These are phyloP conservation scores for Physcomitrellopsis africana DNA, from an alignment of 225 moss, liverwort and hornwort genomes.

Conservation along the genomic window DNA sequence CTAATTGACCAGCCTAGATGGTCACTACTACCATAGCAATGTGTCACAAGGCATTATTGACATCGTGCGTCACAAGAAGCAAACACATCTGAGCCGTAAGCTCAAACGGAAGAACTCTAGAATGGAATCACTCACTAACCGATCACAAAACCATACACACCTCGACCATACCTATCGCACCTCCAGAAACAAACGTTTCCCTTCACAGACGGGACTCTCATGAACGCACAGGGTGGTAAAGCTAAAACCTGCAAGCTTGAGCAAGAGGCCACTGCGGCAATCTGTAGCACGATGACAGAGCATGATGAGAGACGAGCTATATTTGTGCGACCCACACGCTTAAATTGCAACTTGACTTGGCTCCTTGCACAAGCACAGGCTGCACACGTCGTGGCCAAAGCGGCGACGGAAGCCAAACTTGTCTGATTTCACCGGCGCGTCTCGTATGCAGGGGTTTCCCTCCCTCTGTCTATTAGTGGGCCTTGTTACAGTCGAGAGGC, in stretches of 20 bases:
- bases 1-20: background rate
- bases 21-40: background rate
- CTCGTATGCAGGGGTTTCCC: too few relatives aligned
- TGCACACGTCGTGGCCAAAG: background rate
- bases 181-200: too few relatives aligned
- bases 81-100: background rate
- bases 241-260: background rate
- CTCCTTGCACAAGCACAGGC: background rate
- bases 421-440: too few relatives aligned
- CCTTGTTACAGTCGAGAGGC: too few relatives aligned
- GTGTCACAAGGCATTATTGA: background rate
- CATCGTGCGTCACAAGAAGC: background rate
- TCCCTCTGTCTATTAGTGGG: too few relatives aligned
- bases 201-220: background rate
- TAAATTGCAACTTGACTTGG: slow-evolving; percentile 6
- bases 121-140: background rate
- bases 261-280: background rate
- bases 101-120: too few relatives aligned
- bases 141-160: background rate
- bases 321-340: slow-evolving; percentile 6
- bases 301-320: background rate
- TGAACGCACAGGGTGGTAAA: background rate
- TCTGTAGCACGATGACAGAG: slow-evolving; percentile 1
- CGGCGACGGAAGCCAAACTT: background rate
- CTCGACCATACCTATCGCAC: background rate